A percentile compares a stretch with the other conserved stretches of the same genome.
Conservation (phyloP, 2,329 filamentous ascomycete genomes). For the Alternaria brassicae region DNA sequence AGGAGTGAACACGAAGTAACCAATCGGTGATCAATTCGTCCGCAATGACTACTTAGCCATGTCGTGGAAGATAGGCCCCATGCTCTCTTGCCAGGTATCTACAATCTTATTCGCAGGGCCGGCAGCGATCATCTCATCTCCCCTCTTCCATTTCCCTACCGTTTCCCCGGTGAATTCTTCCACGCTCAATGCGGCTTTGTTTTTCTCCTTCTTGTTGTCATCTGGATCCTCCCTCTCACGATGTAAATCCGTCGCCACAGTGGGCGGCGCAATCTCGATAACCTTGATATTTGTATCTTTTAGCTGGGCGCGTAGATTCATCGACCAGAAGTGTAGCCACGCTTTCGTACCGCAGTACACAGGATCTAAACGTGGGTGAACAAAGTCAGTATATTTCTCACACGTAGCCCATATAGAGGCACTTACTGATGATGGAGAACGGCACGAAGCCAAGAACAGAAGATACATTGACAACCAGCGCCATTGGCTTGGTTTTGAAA, state of each 20-base stretch:
- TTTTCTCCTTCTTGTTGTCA: conserved; percentile 67
- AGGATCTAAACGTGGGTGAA: conserved; percentile 48
- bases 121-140: conserved; percentile 59
- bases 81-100: conserved; percentile 54
- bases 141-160: conserved; percentile 54
- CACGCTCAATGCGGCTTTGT: conserved; percentile 56
- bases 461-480: conserved; percentile 62
- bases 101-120: conserved; percentile 55
- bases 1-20: not conserved
- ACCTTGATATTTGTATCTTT: conserved; percentile 55
- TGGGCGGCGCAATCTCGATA: conserved; percentile 64
- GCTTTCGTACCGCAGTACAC: conserved; percentile 68
- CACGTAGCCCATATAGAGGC: not conserved
- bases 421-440: conserved; percentile 56
- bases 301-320: conserved; percentile 63
- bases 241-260: conserved; percentile 63
- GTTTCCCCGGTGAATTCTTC: conserved; percentile 64
- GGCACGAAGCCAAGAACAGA: conserved; percentile 63
- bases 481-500: conserved; percentile 53
- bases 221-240: conserved; percentile 63
- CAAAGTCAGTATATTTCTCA: not conserved
- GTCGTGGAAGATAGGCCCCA: conserved; percentile 40
- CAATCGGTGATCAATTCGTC: conserved; percentile 18
- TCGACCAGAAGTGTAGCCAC: conserved; percentile 64
- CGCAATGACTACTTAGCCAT: conserved; percentile 8